Base-by-base conservation (phyloP, 2,329 filamentous ascomycete genomes). In the Arthrobotrys conoides region DNA sequence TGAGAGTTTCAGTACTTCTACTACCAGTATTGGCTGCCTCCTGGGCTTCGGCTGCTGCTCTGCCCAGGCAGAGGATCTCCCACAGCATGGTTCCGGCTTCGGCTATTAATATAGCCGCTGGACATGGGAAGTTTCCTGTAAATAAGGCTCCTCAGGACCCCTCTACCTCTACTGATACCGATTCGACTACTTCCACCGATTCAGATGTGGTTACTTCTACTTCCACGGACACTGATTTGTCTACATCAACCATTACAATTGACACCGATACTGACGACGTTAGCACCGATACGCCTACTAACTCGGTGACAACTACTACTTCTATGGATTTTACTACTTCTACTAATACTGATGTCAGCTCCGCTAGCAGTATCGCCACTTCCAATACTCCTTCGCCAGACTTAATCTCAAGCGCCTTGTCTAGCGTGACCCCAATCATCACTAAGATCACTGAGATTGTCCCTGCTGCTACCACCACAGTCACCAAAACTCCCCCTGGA, bases 381-480 rank as follows among this genome's bases (percentile, higher is more conserved):
- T 5, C 20, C 2, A 53, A 8, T 12, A 53, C 69, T 3, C 1
- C 22, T 9, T 14, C n/a, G 12, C 30, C 10, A 9, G 53, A 22
- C 41, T 24, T 53, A 0, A 10, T 33, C 33, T 24, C 57, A 8
- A 57, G 33, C 16, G 22, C 22, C 14, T 14, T 44, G 10, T 41
- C 46, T 24, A 27, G 12, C 24, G 51, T 75, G 3, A 53, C 63
- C 36, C 71, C 63, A 33, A n/a, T 75, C 18, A 68, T 68, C 22
- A 75, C 63, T 5, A 30, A 75, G 16, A 53, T 75, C 41, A 75
- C 71, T 5, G 63, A 75, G 38, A 53, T 65, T 46, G 53, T 75
- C 16, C 71, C 61, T 30, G 63, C 53, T 30, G 61, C 63, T n/a
- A 75, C 71, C 1, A 75, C 71, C 53, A 75, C 70, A 22, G 38